Percentiles rank a stretch among this genome's conserved stretches.
Conservation (phyloP, 73 alveolate genomes). For the Paramecium tetraurelia region DNA sequence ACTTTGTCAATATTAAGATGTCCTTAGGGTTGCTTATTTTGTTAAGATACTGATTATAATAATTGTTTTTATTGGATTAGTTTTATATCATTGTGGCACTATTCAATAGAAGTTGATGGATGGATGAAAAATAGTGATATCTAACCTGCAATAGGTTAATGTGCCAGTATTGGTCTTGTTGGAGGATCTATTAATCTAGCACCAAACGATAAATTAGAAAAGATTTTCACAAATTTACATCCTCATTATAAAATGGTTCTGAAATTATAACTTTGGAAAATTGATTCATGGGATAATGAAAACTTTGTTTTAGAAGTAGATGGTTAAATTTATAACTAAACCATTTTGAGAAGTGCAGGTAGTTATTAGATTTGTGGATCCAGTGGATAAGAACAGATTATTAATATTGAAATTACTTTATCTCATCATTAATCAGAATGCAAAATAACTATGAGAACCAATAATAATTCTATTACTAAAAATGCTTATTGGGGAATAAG, state of each 20-base stretch:
- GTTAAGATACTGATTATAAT: not conserved
- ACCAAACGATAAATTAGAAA: not conserved
- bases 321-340: not conserved
- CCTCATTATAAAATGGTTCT: not conserved
- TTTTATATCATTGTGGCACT: not conserved
- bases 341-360: not conserved
- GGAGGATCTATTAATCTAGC: not conserved
- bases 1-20: not conserved
- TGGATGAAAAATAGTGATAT: not conserved
- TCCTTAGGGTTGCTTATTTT: not conserved
- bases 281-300: not conserved
- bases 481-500: not conserved
- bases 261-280: not conserved
- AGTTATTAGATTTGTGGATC: not conserved
- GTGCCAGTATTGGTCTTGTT: not conserved
- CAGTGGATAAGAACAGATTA: not conserved
- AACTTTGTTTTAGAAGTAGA: not conserved
- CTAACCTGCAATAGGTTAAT: not conserved
- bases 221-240: no score
- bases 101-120: not conserved
- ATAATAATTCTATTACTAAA: not conserved
- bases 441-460: not conserved
- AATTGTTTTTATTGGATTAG: not conserved
- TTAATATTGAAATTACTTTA: no score
- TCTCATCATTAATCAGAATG: not conserved